Evolutionary conservation across 768 basidiomycete species (phyloP).

Genomic region (Cystobasidium tubakii): DNA sequence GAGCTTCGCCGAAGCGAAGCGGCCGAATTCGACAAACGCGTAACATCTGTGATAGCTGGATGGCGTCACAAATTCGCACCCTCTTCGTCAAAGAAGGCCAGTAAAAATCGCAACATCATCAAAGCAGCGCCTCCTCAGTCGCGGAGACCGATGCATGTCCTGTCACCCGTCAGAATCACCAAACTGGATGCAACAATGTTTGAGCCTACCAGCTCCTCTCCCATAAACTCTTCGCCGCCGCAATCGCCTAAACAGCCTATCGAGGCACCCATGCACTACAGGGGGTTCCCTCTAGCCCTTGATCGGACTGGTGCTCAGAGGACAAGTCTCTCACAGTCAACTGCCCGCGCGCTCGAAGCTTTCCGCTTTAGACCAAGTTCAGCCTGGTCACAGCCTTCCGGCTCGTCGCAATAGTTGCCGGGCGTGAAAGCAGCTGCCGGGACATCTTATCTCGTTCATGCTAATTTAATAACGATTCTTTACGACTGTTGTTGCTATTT

Average conservation of each 20-base stretch:
- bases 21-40: not conserved
- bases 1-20: not conserved
- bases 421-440: not conserved
- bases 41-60: not conserved
- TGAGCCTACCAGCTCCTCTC: not conserved
- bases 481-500: not conserved
- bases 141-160: not conserved
- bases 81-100: not conserved
- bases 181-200: not conserved
- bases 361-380: not conserved
- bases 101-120: not conserved
- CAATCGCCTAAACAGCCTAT: too few relatives aligned
- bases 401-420: not conserved
- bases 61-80: slow-evolving; percentile 3
- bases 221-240: too few relatives aligned
- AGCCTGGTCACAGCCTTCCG: not conserved
- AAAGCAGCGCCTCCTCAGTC: not conserved
- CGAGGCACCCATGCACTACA: too few relatives aligned
- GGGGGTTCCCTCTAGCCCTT: too few relatives aligned
- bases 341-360: not conserved
- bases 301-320: too few relatives aligned
- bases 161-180: not conserved
- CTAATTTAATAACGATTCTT: not conserved
- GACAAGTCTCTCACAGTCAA: not conserved
- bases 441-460: too few relatives aligned